Conservation (phyloP, 768 basidiomycete genomes). For the Naematelia encephala region DNA sequence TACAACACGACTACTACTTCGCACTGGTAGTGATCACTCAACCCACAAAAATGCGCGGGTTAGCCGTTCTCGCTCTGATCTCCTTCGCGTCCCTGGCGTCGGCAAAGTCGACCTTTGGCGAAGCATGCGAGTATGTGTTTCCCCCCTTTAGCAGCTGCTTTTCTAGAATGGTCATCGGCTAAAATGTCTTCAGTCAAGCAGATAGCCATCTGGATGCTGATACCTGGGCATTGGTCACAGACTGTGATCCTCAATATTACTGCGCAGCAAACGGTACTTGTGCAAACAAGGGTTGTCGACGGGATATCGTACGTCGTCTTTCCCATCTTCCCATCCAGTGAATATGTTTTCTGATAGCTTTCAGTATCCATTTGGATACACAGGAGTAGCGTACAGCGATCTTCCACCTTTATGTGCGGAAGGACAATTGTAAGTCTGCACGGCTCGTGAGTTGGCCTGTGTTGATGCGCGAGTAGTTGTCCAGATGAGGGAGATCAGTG, state of each 20-base stretch:
- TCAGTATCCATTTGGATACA: slow-evolving; percentile 49
- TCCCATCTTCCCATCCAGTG: neutral
- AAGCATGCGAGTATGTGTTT: slow-evolving; percentile 38
- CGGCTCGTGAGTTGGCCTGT: neutral
- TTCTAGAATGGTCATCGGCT: neutral
- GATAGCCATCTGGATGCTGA: slow-evolving; percentile 69
- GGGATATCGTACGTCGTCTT: slow-evolving; percentile 67
- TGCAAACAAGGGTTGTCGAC: slow-evolving; percentile 65
- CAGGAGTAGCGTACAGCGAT: slow-evolving; percentile 38
- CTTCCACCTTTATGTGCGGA: slow-evolving; percentile 63
- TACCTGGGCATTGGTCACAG: slow-evolving; percentile 74
- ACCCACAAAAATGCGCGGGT: neutral
- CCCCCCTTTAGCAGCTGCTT: neutral
- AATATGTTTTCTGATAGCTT: slow-evolving; percentile 4
- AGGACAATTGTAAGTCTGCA: slow-evolving; percentile 57
- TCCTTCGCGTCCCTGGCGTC: slow-evolving; percentile 7
- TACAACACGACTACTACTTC: neutral
- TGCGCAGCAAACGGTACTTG: slow-evolving; percentile 63
- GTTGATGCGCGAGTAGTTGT: slow-evolving; percentile 52
- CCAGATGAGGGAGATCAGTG: slow-evolving; percentile 77
- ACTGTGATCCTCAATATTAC: slow-evolving; percentile 70
- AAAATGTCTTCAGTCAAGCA: slow-evolving; percentile 52
- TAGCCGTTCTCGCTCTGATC: neutral
- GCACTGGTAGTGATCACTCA: neutral
- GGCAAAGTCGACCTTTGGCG: slow-evolving; percentile 29